Percentiles rank a stretch among this genome's conserved stretches.
Evolutionary conservation across 164 flowering plant species (phyloP).

Genomic region (Stephania japonica): DNA sequence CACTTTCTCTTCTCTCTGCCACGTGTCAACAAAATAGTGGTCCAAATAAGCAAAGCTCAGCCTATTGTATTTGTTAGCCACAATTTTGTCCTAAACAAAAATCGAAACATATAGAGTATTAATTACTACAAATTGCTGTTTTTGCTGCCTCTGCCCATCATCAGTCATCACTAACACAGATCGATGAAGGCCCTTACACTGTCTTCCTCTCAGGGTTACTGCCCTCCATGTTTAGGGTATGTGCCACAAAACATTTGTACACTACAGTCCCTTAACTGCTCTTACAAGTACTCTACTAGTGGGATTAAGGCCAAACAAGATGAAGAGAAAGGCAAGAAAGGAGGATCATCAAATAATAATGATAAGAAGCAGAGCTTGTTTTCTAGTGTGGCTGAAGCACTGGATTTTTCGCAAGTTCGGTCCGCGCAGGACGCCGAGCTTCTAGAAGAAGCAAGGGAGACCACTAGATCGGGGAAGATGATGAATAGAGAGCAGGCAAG

Average conservation of each 20-base stretch:
- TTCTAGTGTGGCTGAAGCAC: constrained; percentile 65
- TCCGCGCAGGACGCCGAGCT: constrained; percentile 78
- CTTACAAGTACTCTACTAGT: constrained; percentile 12
- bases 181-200: constrained; percentile 36
- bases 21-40: constrained; percentile 4
- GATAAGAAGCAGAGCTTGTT: constrained; percentile 57
- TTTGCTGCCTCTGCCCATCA: neutral
- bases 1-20: neutral
- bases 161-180: constrained; percentile 21
- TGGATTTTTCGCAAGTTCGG: constrained; percentile 80
- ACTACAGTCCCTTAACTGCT: constrained; percentile 7
- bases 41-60: constrained; percentile 11
- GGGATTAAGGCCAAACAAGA: constrained; percentile 44
- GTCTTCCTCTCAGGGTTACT: constrained; percentile 32
- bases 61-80: neutral
- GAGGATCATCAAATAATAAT: constrained; percentile 14
- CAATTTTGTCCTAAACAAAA: neutral
- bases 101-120: no score
- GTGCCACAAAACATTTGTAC: constrained; percentile 9
- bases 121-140: neutral
- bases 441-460: constrained; percentile 63
- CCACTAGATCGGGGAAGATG: constrained; percentile 60
- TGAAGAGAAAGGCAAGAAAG: constrained; percentile 17
- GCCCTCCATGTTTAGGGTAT: constrained; percentile 17
- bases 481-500: constrained; percentile 78